Conservation (phyloP, 106 monocot species). For the Phalaenopsis aphrodite region DNA sequence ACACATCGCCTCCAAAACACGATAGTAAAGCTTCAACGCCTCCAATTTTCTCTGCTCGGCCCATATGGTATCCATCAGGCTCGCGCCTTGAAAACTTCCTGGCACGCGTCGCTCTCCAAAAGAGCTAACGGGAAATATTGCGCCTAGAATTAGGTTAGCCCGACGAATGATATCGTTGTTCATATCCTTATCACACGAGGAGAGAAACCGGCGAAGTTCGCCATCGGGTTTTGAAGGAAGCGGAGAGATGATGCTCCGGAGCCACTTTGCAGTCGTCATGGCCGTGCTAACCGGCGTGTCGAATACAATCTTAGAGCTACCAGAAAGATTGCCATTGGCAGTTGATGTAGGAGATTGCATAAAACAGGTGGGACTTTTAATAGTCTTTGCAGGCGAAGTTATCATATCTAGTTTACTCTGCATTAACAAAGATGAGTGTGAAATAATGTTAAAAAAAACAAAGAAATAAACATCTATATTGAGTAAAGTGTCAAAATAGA, state of each 20-base stretch:
- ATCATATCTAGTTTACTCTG: slow-evolving; percentile 51
- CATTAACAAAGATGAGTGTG: slow-evolving; percentile 14
- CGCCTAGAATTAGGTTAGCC: slow-evolving; percentile 62
- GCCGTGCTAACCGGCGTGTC: slow-evolving; percentile 83
- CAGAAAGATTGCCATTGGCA: slow-evolving; percentile 23
- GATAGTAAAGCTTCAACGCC: slow-evolving; percentile 83
- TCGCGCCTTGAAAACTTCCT: slow-evolving; percentile 35
- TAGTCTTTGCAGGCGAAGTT: slow-evolving; percentile 63
- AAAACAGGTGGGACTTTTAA: slow-evolving; percentile 50
- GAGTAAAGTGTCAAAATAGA: no score
- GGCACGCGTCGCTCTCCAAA: slow-evolving; percentile 38
- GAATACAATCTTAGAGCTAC: slow-evolving; percentile 27
- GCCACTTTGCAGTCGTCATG: slow-evolving; percentile 99
- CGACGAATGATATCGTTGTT: slow-evolving; percentile 55
- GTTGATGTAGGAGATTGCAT: slow-evolving; percentile 44
- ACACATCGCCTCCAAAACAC: slow-evolving; percentile 90
- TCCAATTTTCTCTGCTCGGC: slow-evolving; percentile 91
- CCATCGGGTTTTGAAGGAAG: slow-evolving; percentile 66
- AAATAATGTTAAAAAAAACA: neutral
- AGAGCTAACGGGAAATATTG: slow-evolving; percentile 64
- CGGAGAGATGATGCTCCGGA: slow-evolving; percentile 63
- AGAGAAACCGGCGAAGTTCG: slow-evolving; percentile 63
- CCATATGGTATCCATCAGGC: slow-evolving; percentile 78
- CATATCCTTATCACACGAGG: slow-evolving; percentile 59
- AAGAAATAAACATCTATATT: neutral